Evolutionary conservation across 768 basidiomycete species (phyloP), one percentile per base, ranked within the genome.

Genomic region (Suillus discolor): DNA sequence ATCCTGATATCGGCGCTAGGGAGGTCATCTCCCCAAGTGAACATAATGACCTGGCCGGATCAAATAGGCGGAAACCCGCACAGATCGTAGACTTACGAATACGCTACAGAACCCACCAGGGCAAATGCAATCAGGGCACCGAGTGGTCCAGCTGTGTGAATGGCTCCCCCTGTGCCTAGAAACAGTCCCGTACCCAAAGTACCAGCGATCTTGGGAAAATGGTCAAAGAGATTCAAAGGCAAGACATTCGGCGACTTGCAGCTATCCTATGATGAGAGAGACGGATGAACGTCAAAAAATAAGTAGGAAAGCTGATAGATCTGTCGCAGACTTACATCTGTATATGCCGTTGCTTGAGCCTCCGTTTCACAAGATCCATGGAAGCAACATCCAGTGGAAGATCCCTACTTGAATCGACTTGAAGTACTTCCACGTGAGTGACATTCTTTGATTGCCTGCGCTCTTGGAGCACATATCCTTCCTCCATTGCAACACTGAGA

Each of bases 11-110:
- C 3, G 91, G 91, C 1, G 90, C 90, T 76, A 86, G 86, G 7
- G 89, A 86, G 34, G 90, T 89, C 90, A 92, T 89, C 78, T 93
- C 91, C 41, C 87, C 90, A n/a, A 92, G 73, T 7, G 87, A 84
- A 69, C 89, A 89, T 23, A 92, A 76, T 8, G 87, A 85, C 8
- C 85, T 59, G 86, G 62, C 20, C 7, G 39, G 44, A 18, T 53
- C 31, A 12, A 20, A 36, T 34, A 44, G 41, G 36, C 4, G 23
- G 18, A 36, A 31, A 9, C 36, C 81, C 80, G 73, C 16, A 80
- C 74, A 34, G 41, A 23, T 23, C 23, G 39, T 20, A 18, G 23
- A 51, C 86, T 71, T 66, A 87, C 81, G 87, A 79, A 74, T 89
- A 90, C 12, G 87, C 86, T 47, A 88, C 85, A 1, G 87, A 86